Evolutionary conservation across 73 alveolate genomes (phyloP).

Genomic region (Uronychia setigera): DNA sequence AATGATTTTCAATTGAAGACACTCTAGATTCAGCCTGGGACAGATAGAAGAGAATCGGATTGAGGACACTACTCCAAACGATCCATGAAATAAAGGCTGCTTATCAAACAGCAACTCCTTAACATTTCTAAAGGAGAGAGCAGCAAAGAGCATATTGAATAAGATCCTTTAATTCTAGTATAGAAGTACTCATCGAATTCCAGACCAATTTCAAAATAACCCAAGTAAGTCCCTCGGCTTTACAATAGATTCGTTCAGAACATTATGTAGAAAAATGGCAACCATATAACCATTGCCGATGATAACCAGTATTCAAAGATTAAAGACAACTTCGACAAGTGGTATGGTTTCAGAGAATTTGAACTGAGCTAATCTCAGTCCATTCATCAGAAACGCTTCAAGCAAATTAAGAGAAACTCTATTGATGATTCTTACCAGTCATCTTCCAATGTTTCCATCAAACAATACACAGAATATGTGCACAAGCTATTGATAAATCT

Average conservation of each 20-base stretch:
- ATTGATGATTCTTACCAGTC: background rate
- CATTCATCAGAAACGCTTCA: background rate
- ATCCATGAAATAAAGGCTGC: too few species aligned
- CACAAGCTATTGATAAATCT: background rate
- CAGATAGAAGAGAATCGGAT: too few species aligned
- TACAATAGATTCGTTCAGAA: background rate
- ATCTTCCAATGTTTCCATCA: background rate
- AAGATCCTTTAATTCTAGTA: too few species aligned
- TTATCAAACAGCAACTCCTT: too few species aligned
- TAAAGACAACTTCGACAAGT: background rate
- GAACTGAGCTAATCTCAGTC: background rate
- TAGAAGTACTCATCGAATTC: too few species aligned
- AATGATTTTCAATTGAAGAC: background rate
- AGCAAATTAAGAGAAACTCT: background rate
- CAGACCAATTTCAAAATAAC: too few species aligned
- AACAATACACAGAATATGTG: background rate
- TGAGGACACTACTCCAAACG: too few species aligned
- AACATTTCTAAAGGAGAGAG: too few species aligned
- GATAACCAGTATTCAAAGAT: background rate
- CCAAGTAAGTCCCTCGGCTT: background rate
- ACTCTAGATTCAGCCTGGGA: too few species aligned
- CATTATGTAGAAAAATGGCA: background rate
- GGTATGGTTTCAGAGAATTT: background rate
- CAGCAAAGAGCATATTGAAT: too few species aligned
- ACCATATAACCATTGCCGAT: background rate